Evolutionary conservation across 192 early-diverging fungal species (phyloP), one percentile per base, ranked within the genome.

Genomic region (Backusella tuberculispora): DNA sequence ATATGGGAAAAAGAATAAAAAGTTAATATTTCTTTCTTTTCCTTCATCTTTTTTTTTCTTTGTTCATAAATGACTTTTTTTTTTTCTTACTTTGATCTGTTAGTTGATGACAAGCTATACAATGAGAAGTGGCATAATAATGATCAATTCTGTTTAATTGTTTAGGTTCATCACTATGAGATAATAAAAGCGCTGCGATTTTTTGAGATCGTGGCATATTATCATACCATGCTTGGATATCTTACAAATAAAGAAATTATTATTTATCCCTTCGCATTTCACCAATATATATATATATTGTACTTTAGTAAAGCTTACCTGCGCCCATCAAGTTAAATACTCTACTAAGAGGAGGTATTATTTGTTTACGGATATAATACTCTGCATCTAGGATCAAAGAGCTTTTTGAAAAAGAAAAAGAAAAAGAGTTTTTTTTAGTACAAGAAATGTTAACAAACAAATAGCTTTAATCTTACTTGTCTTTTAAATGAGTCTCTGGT

Each of bases 321-420:
- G 80, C 90, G 38, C 95, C 96, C 0, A 95, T 83, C 3, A 97
- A 82, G 24, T 90, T 90, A 50, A 98, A 92, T 10, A 96, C 80
- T 17, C 97, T 77, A 45, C 89, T 81, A 12, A 98, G 81, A 1
- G 93, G 88, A 4, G 95, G 95, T 37, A 95, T 89, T 10, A 96
- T 88, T 84, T 95, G 94, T 78, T 94, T 94, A 2, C 83, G 81
- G 60, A 98, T 92, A 74, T 98, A 98, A 74, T 96, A 97, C 40
- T 86, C 85, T 7, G 87, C 90, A 77, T 98, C 86, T 14, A 95
- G 78, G 17, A 88, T 83, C 26, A 96, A 80, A 14, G 77, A 50
- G 7, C 81, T 82, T 26, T 34, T 26, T 45, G 34, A 17, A 42
- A 2, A n/a, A 45, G 3, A 14, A 3, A 72, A n/a, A 29, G 19